These are phyloP conservation scores for Lasiodiplodia sp. DNA, from an alignment of 2,329 filamentous ascomycete genomes.

Conservation along the genomic window DNA sequence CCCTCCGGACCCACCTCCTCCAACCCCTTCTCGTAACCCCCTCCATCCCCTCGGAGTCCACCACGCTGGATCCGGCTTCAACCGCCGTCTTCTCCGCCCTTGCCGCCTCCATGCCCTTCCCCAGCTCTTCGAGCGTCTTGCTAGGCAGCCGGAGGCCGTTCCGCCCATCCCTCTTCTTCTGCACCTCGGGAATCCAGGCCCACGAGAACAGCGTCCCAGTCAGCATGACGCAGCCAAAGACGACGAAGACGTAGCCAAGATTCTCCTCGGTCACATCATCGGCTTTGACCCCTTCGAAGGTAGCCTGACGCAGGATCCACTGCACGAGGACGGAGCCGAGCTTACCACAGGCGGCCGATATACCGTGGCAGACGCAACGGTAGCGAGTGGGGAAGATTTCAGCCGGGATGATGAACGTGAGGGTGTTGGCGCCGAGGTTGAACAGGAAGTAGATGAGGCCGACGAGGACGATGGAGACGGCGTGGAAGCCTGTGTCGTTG, in stretches of 20 bases:
- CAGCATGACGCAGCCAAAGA: conserved; percentile 32
- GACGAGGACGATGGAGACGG: conserved; percentile 42
- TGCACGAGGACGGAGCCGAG: conserved; percentile 58
- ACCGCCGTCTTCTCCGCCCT: not conserved
- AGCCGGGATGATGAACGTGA: conserved; percentile 57
- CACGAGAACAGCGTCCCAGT: conserved; percentile 31
- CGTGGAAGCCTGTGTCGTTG: conserved; percentile 36
- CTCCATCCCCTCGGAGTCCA: not conserved
- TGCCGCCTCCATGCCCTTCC: conserved; percentile 12
- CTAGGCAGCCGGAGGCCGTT: conserved; percentile 15
- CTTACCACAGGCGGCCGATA: conserved; percentile 62
- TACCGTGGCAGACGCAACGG: conserved; percentile 61
- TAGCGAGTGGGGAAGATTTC: conserved; percentile 65
- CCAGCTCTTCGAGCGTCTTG: conserved; percentile 30
- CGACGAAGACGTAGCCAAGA: conserved; percentile 29
- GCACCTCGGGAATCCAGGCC: conserved; percentile 31
- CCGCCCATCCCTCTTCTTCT: conserved; percentile 19
- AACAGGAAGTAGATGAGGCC: conserved; percentile 45
- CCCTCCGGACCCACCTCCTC: conserved; percentile 1
- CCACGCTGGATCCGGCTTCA: not conserved
- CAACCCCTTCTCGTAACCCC: not conserved
- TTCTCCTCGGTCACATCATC: not conserved
- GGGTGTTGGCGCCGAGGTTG: conserved; percentile 46
- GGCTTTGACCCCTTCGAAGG: conserved; percentile 5
- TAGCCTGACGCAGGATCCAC: conserved; percentile 42